Base-by-base conservation (phyloP, 2,329 filamentous ascomycete genomes). In the Epichloe aotearoae region DNA sequence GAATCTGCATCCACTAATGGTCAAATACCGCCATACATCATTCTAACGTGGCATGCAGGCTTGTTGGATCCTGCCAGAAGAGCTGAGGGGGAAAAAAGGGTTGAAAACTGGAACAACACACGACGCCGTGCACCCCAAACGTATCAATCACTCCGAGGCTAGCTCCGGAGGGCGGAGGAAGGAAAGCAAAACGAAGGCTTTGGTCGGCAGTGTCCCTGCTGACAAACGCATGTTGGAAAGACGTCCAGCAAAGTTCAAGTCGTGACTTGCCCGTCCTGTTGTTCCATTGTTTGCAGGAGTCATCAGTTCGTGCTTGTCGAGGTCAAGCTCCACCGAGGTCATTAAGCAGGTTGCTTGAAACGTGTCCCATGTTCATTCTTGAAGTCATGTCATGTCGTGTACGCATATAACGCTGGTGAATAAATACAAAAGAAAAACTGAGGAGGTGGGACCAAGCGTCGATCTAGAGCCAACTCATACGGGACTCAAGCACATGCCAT, bases 391-490 rank as follows among this genome's bases (percentile, higher is more conserved):
- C 19, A 45, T 23, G 20, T 19, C 49, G 46, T 44, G 42, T 46
- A 57, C 53, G 49, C 45, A 36, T 53, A 50, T 50, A 48, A 51
- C 47, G 49, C 54, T 55, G 50, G 46, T 42, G 14, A 42, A 15
- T 36, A 10, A 41, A 51, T 51, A 49, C 49, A 48, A 38, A 45
- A 54, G 51, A 50, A 50, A 50, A 50, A 50, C 33, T 54, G 46
- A 47, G 48, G 43, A 37, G 42, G 17, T 12, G 34, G 7, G 26
- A 5, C 5, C 34, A 17, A 6, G 26, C 30, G 26, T 19, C 26
- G 30, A 5, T 5, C n/a, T 11, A 14, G 43, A 14, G 12, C n/a
- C 14, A 34, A n/a, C 19, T 12, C 3, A 5, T 20, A 4, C 33
- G 33, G 11, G 44, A 23, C 33, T 11, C 44, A 23, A 33, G 17